A percentile compares a stretch with the other conserved stretches of the same genome.
These are phyloP conservation scores for Cyberlindnera saturnus DNA, from an alignment of 805 yeast genomes.

Conservation along the genomic window DNA sequence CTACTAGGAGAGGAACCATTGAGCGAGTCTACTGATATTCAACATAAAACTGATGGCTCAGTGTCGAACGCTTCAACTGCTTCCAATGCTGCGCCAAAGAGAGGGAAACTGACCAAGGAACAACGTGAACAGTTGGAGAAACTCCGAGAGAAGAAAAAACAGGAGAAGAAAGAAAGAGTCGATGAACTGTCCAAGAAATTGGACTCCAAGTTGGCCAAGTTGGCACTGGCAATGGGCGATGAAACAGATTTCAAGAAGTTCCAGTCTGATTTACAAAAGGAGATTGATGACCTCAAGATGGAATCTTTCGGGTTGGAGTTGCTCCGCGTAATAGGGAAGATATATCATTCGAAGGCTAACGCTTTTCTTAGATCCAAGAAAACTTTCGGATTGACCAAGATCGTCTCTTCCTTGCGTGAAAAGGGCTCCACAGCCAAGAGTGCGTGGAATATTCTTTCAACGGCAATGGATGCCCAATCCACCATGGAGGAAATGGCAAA, in stretches of 20 bases:
- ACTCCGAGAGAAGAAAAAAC: slow-evolving; percentile 49
- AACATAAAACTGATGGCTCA: slow-evolving; percentile 3
- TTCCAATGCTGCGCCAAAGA: slow-evolving; percentile 4
- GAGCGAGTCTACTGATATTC: slow-evolving; percentile 21
- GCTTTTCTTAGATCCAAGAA: slow-evolving; percentile 69
- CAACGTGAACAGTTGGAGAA: slow-evolving; percentile 45
- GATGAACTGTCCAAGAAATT: slow-evolving; percentile 45
- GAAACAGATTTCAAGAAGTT: slow-evolving; percentile 44
- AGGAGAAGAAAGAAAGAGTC: slow-evolving; percentile 42
- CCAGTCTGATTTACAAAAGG: slow-evolving; percentile 45
- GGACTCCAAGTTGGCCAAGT: slow-evolving; percentile 38
- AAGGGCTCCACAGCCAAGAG: slow-evolving; percentile 80
- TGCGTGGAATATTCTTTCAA: slow-evolving; percentile 73
- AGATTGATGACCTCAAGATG: slow-evolving; percentile 77
- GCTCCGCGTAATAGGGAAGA: slow-evolving; percentile 73
- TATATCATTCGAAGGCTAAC: slow-evolving; percentile 70
- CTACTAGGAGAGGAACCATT: slow-evolving; percentile 24
- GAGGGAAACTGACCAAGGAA: slow-evolving; percentile 27
- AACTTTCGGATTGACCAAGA: slow-evolving; percentile 81
- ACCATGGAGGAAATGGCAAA: slow-evolving; percentile 69
- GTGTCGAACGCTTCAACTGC: neutral
- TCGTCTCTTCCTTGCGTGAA: slow-evolving; percentile 75
- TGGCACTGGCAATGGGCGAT: slow-evolving; percentile 39
- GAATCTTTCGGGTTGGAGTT: slow-evolving; percentile 94
- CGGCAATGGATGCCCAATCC: slow-evolving; percentile 84